These are phyloP conservation scores for Calonectria fujianensis DNA, from an alignment of 2,329 filamentous ascomycete species.

Conservation along the genomic window DNA sequence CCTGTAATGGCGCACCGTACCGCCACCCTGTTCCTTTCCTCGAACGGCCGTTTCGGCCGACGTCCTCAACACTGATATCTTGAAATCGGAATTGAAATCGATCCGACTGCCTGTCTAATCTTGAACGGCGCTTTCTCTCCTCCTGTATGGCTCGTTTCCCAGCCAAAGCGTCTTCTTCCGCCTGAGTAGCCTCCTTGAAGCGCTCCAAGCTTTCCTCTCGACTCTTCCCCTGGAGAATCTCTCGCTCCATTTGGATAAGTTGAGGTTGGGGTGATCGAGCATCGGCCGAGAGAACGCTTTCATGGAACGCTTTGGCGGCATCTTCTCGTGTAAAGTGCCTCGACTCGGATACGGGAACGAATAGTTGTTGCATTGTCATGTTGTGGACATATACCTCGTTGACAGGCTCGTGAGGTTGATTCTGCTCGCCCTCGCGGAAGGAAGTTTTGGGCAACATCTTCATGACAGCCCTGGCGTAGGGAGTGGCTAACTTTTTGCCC, in stretches of 20 bases:
- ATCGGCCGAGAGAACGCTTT: conserved; percentile 76
- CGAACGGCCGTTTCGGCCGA: conserved; percentile 72
- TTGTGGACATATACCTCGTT: conserved; percentile 80
- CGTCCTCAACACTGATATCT: conserved; percentile 74
- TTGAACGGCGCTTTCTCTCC: conserved; percentile 63
- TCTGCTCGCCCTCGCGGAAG: conserved; percentile 71
- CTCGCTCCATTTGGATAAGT: conserved; percentile 74
- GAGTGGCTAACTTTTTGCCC: conserved; percentile 84
- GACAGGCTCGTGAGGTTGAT: conserved; percentile 73
- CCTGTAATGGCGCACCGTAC: conserved; percentile 78
- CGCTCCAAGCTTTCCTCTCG: conserved; percentile 61
- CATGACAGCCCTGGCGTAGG: conserved; percentile 85
- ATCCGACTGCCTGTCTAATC: conserved; percentile 65
- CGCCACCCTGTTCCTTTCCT: conserved; percentile 74
- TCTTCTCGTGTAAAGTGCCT: conserved; percentile 78
- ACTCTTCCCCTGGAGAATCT: conserved; percentile 62
- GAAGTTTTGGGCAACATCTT: conserved; percentile 86
- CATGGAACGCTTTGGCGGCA: conserved; percentile 79
- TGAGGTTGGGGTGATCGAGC: conserved; percentile 77
- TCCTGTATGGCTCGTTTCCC: conserved; percentile 54
- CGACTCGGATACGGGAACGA: conserved; percentile 78
- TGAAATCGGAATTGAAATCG: conserved; percentile 79
- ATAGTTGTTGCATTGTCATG: conserved; percentile 78
- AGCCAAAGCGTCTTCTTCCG: conserved; percentile 64
- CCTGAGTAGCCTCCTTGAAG: conserved; percentile 66